phyloP scores from a whole-genome alignment of 352 stramenopile genomes.

The Aphanomyces invadans region DNA sequence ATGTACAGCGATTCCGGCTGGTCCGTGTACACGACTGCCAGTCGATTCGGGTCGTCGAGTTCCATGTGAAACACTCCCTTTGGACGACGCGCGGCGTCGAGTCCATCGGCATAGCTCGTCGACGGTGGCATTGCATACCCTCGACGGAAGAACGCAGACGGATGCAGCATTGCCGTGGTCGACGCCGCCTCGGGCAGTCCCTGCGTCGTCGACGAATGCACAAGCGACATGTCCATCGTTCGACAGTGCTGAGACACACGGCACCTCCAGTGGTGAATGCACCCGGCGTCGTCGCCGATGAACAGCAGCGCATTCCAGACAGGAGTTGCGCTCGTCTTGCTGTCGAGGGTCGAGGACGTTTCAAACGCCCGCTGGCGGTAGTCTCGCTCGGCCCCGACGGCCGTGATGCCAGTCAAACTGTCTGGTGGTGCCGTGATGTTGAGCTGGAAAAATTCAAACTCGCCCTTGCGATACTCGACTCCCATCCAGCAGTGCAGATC shows the following conservation, averaged over 20 bases:
- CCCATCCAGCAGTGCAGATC: slow-evolving; percentile 60
- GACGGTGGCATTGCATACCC: slow-evolving; percentile 22
- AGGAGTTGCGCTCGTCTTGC: slow-evolving; percentile 23
- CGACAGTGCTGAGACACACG: slow-evolving; percentile 32
- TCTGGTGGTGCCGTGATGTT: slow-evolving; percentile 31
- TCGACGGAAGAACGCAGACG: slow-evolving; percentile 32
- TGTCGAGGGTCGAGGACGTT: slow-evolving; percentile 31
- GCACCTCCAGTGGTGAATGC: slow-evolving; percentile 72
- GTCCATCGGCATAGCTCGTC: too few relatives aligned
- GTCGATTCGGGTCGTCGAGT: slow-evolving; percentile 76
- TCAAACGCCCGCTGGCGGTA: slow-evolving; percentile 73
- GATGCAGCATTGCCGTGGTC: background rate
- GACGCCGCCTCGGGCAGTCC: slow-evolving; percentile 16
- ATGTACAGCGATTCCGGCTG: slow-evolving; percentile 49
- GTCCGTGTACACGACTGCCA: slow-evolving; percentile 51
- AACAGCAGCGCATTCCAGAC: slow-evolving; percentile 69
- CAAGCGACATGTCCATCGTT: slow-evolving; percentile 62
- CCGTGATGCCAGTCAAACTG: slow-evolving; percentile 51
- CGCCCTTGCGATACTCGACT: slow-evolving; percentile 30
- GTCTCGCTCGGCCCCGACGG: slow-evolving; percentile 65
- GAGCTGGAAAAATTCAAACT: slow-evolving; percentile 45
- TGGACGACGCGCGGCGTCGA: too few relatives aligned
- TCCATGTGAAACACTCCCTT: slow-evolving; percentile 69
- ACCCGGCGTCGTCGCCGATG: slow-evolving; percentile 44
- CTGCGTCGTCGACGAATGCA: slow-evolving; percentile 39